Percentiles rank a stretch among this genome's conserved stretches.
phyloP scores from a whole-genome alignment of 306 rosid genomes.

The Cucurbita argyrosperma region DNA sequence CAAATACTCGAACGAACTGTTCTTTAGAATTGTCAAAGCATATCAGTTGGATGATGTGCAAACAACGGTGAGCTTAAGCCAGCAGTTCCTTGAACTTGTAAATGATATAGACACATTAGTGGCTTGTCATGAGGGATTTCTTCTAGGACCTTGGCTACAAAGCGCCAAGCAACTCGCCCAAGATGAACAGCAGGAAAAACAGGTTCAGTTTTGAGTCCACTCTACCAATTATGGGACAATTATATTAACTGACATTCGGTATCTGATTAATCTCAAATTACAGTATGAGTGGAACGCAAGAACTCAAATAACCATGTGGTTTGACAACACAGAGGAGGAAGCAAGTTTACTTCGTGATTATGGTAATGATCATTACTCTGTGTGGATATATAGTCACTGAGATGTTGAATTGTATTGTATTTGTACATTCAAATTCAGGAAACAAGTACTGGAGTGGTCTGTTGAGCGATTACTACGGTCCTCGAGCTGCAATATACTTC shows the following conservation, averaged over 20 bases:
- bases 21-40: slow-evolving; percentile 47
- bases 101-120: slow-evolving; percentile 58
- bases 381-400: background rate
- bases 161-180: slow-evolving; percentile 70
- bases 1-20: slow-evolving; percentile 57
- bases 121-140: slow-evolving; percentile 85
- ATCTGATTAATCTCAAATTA: slow-evolving; percentile 5
- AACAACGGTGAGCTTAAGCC: slow-evolving; percentile 27
- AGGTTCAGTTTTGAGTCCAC: slow-evolving; percentile 28
- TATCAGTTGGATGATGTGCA: slow-evolving; percentile 29
- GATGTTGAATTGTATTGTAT: background rate
- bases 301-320: slow-evolving; percentile 95
- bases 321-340: slow-evolving; percentile 62
- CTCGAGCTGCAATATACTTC: slow-evolving; percentile 76
- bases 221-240: background rate
- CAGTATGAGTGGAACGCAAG: slow-evolving; percentile 94
- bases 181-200: slow-evolving; percentile 52
- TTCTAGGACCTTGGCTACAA: slow-evolving; percentile 78
- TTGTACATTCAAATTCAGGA: slow-evolving; percentile 18
- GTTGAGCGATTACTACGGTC: slow-evolving; percentile 61
- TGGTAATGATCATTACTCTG: slow-evolving; percentile 24
- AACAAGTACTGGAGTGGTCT: slow-evolving; percentile 93
- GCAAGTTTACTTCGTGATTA: slow-evolving; percentile 82
- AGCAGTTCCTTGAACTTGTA: slow-evolving; percentile 48
- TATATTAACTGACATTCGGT: background rate